These are phyloP conservation scores for Paraglomus occultum DNA, from an alignment of 192 early-diverging fungal species.

Conservation along the genomic window DNA sequence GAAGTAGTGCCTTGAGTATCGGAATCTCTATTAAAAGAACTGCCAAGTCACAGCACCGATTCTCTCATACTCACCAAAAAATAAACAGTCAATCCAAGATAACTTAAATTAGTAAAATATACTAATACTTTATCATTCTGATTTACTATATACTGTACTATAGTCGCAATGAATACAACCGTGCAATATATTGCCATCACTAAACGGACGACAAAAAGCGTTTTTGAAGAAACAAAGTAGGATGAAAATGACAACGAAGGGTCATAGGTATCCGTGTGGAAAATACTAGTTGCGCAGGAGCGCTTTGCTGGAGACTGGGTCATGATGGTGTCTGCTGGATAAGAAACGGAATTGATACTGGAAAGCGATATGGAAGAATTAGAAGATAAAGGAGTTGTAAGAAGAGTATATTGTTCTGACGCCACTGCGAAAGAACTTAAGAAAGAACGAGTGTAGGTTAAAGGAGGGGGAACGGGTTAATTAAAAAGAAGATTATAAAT, in stretches of 20 bases:
- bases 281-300: no score
- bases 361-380: not conserved
- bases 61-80: not conserved
- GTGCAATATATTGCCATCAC: not conserved
- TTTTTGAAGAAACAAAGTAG: not conserved
- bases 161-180: not conserved
- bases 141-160: not conserved
- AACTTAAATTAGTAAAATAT: conserved; percentile 7
- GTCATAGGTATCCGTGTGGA: not conserved
- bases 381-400: no score
- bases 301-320: no score
- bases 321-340: no score
- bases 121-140: not conserved
- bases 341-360: no score
- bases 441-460: no score
- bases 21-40: not conserved
- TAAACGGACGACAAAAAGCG: not conserved
- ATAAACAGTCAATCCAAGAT: conserved; percentile 2
- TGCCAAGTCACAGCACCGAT: no score
- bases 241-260: not conserved
- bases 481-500: no score
- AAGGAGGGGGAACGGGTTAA: no score
- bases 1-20: not conserved
- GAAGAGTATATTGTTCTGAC: no score
- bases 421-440: no score